A percentile compares a stretch with the other conserved stretches of the same genome.
phyloP scores from a whole-genome alignment of 2,329 filamentous ascomycete genomes.

The Endothia cerciana region DNA sequence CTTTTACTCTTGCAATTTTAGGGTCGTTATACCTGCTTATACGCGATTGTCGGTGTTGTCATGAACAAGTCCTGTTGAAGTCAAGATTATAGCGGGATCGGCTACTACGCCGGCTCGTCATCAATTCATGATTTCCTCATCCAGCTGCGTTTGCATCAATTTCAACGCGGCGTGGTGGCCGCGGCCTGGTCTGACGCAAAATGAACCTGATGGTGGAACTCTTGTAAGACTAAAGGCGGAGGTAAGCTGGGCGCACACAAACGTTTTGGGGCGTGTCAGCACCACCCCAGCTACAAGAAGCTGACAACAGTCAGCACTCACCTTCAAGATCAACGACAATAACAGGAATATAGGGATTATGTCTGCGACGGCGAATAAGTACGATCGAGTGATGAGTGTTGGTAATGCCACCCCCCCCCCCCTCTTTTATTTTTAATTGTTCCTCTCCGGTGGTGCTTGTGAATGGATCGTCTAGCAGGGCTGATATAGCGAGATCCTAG shows the following conservation, averaged over 20 bases:
- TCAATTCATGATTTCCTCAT: background rate
- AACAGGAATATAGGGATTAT: background rate
- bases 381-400: background rate
- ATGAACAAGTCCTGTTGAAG: background rate
- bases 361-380: background rate
- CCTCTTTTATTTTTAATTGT: too few species aligned
- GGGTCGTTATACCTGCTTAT: background rate
- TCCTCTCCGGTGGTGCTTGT: background rate
- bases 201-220: background rate
- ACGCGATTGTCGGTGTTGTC: background rate
- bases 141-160: background rate
- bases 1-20: background rate
- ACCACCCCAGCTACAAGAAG: background rate
- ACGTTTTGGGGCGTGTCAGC: background rate
- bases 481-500: background rate
- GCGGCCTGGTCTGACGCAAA: conserved; percentile 1
- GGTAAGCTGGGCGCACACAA: conserved; percentile 2
- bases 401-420: too few species aligned
- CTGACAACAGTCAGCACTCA: conserved; percentile 6
- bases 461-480: background rate
- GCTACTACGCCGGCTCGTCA: background rate
- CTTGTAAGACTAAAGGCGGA: background rate
- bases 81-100: background rate
- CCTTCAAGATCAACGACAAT: background rate
- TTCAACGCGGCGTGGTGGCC: background rate